phyloP scores from a whole-genome alignment of 2,329 filamentous ascomycete genomes.

The Colletotrichum tabaci region DNA sequence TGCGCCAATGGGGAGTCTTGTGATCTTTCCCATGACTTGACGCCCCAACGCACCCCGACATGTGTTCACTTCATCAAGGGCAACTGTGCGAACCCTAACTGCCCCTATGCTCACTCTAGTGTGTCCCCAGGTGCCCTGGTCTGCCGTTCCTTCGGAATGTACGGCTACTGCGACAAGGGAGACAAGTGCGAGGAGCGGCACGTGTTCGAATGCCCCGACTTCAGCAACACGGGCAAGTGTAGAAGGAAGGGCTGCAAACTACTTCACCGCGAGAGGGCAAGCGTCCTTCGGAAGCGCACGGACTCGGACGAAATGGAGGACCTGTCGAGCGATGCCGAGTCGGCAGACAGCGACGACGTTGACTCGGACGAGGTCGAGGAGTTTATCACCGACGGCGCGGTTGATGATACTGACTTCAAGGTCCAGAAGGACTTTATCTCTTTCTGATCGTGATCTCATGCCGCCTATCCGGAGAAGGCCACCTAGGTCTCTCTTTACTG shows the following conservation, averaged over 20 bases:
- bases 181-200: constrained; percentile 84
- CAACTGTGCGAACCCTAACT: constrained; percentile 88
- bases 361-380: constrained; percentile 83
- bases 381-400: constrained; percentile 70
- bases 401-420: constrained; percentile 68
- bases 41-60: constrained; percentile 85
- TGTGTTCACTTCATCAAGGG: constrained; percentile 93
- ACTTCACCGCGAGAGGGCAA: constrained; percentile 89
- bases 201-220: constrained; percentile 94
- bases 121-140: constrained; percentile 84
- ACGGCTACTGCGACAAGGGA: constrained; percentile 92
- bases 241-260: constrained; percentile 85
- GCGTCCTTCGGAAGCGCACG: constrained; percentile 77
- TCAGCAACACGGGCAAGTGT: constrained; percentile 91
- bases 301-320: constrained; percentile 74
- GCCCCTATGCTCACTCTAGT: constrained; percentile 88
- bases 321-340: constrained; percentile 83
- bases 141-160: constrained; percentile 85
- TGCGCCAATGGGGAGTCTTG: constrained; percentile 85
- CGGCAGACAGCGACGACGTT: constrained; percentile 81
- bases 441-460: constrained; percentile 49
- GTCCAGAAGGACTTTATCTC: constrained; percentile 73
- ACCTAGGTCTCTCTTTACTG: constrained; percentile 23
- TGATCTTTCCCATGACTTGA: constrained; percentile 91
- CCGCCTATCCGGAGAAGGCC: constrained; percentile 31